Evolutionary conservation across 768 basidiomycete genomes (phyloP).

Genomic region (Coprinopsis marcescibilis): DNA sequence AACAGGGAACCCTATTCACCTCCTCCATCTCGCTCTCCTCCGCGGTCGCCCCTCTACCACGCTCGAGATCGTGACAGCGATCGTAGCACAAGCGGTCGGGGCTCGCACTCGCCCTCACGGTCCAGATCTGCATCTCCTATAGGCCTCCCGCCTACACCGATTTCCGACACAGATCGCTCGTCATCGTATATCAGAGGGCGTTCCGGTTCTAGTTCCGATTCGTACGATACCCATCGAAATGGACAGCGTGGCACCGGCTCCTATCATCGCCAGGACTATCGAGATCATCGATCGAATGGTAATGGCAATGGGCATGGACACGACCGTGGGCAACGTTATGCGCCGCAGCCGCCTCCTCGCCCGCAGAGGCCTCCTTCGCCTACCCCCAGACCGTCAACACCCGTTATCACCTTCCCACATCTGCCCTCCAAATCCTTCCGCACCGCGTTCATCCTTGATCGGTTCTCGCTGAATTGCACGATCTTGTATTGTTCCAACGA

Average conservation of each 20-base stretch:
- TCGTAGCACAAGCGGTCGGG: not conserved
- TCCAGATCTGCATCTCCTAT: not conserved
- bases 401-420: constrained; percentile 47
- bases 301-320: not conserved
- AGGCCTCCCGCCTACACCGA: not conserved
- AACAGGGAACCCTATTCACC: not conserved
- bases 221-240: not conserved
- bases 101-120: not conserved
- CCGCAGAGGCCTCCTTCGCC: not conserved
- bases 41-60: constrained; percentile 1
- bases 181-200: not conserved
- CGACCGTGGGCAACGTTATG: not conserved
- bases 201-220: not conserved
- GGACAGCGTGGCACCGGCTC: not conserved
- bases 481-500: constrained; percentile 74
- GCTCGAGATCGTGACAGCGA: not conserved
- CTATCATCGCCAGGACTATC: constrained; percentile 3
- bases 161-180: not conserved
- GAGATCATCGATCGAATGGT: not conserved
- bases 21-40: not conserved
- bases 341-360: not conserved
- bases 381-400: constrained; percentile 9
- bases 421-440: constrained; percentile 67
- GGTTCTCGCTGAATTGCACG: constrained; percentile 62
- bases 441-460: constrained; percentile 76